phyloP scores from a whole-genome alignment of 768 basidiomycete genomes.

The Cytidiella melzeri region DNA sequence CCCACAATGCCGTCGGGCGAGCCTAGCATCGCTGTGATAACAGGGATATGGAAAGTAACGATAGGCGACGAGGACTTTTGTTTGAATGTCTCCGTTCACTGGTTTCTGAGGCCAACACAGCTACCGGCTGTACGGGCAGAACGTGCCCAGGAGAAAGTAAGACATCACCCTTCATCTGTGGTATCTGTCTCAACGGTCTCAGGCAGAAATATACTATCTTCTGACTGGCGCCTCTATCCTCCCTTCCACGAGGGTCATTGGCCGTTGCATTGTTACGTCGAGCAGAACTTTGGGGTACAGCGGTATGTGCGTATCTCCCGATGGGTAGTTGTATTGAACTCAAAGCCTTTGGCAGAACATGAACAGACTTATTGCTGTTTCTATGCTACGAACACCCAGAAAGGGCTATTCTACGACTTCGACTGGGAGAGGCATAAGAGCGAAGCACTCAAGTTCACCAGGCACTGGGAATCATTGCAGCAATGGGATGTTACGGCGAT shows the following conservation, averaged over 20 bases:
- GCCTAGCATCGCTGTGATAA: conserved; percentile 65
- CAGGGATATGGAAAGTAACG: conserved; percentile 59
- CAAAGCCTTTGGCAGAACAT: not conserved
- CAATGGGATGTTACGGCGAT: conserved; percentile 2
- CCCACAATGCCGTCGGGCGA: conserved; percentile 35
- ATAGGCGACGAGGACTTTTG: conserved; percentile 26
- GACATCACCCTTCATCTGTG: conserved; percentile 14
- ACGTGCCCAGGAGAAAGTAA: conserved; percentile 54
- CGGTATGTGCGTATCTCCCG: not conserved
- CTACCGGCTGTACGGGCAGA: conserved; percentile 54
- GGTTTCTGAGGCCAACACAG: conserved; percentile 68
- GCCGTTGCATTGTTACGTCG: conserved; percentile 41
- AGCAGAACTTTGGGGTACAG: not conserved
- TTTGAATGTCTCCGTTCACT: conserved; percentile 61
- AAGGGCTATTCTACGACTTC: conserved; percentile 59
- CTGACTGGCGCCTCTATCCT: conserved; percentile 43
- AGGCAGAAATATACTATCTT: conserved; percentile 78
- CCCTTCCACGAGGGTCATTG: conserved; percentile 44
- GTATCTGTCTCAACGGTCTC: not conserved
- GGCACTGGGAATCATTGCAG: conserved; percentile 26
- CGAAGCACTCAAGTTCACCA: not conserved
- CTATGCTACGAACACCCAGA: conserved; percentile 49
- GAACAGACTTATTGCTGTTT: conserved; percentile 43
- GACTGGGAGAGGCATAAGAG: conserved; percentile 48
- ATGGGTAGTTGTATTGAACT: not conserved